Conservation (phyloP, 352 stramenopile genomes). For the Pythium biforme region DNA sequence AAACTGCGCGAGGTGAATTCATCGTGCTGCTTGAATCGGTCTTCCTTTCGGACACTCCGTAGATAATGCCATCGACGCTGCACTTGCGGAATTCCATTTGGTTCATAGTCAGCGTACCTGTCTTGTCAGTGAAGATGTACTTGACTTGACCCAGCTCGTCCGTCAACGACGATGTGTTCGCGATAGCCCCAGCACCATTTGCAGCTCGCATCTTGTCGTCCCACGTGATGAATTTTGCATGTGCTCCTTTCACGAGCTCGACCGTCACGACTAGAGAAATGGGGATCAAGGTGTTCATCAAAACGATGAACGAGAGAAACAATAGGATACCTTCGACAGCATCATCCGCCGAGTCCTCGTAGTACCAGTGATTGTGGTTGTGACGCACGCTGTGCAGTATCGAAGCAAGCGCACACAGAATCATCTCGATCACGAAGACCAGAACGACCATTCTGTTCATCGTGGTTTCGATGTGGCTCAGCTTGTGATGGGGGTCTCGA, state of each 20-base stretch:
- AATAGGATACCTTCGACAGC: constrained; percentile 43
- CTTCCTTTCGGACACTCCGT: constrained; percentile 52
- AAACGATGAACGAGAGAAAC: constrained; percentile 89
- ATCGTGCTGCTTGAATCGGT: constrained; percentile 11
- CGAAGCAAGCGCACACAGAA: constrained; percentile 58
- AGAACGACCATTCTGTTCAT: constrained; percentile 78
- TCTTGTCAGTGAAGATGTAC: constrained; percentile 95
- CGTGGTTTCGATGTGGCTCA: constrained; percentile 76
- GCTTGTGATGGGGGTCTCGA: constrained; percentile 74
- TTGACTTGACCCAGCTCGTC: constrained; percentile 92
- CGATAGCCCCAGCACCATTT: constrained; percentile 64
- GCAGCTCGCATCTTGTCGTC: constrained; percentile 57
- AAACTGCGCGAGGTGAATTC: constrained; percentile 17
- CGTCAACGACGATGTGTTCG: constrained; percentile 88
- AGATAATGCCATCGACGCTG: constrained; percentile 88
- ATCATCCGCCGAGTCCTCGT: constrained; percentile 3
- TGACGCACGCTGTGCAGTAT: constrained; percentile 36
- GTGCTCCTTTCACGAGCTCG: constrained; percentile 72
- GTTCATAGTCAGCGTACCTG: constrained; percentile 93
- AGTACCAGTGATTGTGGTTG: constrained; percentile 20
- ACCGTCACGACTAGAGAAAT: constrained; percentile 92
- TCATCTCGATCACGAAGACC: constrained; percentile 73
- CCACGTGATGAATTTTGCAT: constrained; percentile 81
- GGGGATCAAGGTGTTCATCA: constrained; percentile 92
- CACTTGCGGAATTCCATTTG: constrained; percentile 96